These are phyloP conservation scores for Geotrichum armillariae DNA, from an alignment of 1,139 yeast species.

Conservation along the genomic window DNA sequence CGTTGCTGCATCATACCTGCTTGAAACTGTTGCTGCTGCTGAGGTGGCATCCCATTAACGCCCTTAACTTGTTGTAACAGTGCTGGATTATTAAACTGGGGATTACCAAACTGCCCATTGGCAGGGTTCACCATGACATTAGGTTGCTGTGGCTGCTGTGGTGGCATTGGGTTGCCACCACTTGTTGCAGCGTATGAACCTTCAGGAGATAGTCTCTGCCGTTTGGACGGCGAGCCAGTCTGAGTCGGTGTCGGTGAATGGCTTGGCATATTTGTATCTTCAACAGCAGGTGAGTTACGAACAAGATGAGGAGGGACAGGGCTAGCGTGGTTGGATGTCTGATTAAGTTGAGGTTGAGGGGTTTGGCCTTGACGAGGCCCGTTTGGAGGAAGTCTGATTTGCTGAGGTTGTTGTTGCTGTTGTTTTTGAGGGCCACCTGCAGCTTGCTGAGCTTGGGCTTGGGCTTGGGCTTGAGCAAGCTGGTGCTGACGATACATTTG, in stretches of 20 bases:
- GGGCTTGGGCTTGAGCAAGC: conserved; percentile 20
- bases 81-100: conserved; percentile 21
- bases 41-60: conserved; percentile 9
- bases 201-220: conserved; percentile 42
- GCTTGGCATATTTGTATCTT: conserved; percentile 27
- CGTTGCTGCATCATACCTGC: conserved; percentile 18
- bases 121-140: conserved; percentile 14
- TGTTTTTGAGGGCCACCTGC: conserved; percentile 26
- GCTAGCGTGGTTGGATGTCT: conserved; percentile 27
- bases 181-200: conserved; percentile 31
- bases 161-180: conserved; percentile 15
- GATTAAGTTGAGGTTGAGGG: conserved; percentile 18
- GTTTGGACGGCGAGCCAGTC: conserved; percentile 38
- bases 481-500: conserved; percentile 25
- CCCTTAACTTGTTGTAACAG: conserved; percentile 13
- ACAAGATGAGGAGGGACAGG: conserved; percentile 33
- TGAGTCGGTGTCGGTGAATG: conserved; percentile 36
- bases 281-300: conserved; percentile 27
- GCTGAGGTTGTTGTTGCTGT: conserved; percentile 29
- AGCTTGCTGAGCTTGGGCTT: conserved; percentile 24
- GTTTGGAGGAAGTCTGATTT: conserved; percentile 33
- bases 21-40: conserved; percentile 10
- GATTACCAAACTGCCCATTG: conserved; percentile 17
- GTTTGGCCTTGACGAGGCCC: conserved; percentile 20
- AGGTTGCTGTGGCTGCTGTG: conserved; percentile 20